Evolutionary conservation across 1,284 basidiomycete species (phyloP).

Genomic region (Bondarzewia mesenterica): DNA sequence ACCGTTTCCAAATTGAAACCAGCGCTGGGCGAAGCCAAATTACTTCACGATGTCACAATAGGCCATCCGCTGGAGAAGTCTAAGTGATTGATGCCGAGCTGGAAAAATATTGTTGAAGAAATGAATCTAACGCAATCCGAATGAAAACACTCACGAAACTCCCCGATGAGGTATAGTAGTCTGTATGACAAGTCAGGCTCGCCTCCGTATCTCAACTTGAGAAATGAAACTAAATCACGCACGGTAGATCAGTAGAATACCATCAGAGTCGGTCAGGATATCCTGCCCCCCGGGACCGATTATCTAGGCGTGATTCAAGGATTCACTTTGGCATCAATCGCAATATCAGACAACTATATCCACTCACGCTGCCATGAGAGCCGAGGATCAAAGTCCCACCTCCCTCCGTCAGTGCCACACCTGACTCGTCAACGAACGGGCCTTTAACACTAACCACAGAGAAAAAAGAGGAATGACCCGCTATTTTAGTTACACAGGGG

Average conservation of each 20-base stretch:
- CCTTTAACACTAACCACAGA: slow-evolving; percentile 31
- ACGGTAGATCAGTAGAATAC: slow-evolving; percentile 35
- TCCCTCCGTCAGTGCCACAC: slow-evolving; percentile 37
- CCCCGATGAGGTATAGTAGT: slow-evolving; percentile 39
- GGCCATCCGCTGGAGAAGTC: slow-evolving; percentile 28
- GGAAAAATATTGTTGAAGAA: background rate
- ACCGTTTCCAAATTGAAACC: background rate
- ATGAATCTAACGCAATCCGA: background rate
- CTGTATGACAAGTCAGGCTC: slow-evolving; percentile 18
- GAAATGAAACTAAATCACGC: slow-evolving; percentile 11
- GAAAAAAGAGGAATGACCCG: background rate
- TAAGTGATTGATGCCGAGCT: slow-evolving; percentile 43
- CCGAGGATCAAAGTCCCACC: slow-evolving; percentile 47
- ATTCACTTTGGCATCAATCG: background rate
- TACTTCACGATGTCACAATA: slow-evolving; percentile 12
- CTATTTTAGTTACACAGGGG: background rate
- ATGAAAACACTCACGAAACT: slow-evolving; percentile 10
- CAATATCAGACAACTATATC: background rate
- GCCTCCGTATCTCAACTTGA: background rate
- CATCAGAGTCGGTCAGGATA: slow-evolving; percentile 28
- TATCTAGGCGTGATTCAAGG: slow-evolving; percentile 23
- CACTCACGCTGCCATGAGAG: slow-evolving; percentile 32
- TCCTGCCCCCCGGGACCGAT: slow-evolving; percentile 40
- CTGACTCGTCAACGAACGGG: slow-evolving; percentile 39
- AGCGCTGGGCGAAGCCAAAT: background rate